phyloP scores from a whole-genome alignment of 345 rosid species.

The Eutrema yunnanense region DNA sequence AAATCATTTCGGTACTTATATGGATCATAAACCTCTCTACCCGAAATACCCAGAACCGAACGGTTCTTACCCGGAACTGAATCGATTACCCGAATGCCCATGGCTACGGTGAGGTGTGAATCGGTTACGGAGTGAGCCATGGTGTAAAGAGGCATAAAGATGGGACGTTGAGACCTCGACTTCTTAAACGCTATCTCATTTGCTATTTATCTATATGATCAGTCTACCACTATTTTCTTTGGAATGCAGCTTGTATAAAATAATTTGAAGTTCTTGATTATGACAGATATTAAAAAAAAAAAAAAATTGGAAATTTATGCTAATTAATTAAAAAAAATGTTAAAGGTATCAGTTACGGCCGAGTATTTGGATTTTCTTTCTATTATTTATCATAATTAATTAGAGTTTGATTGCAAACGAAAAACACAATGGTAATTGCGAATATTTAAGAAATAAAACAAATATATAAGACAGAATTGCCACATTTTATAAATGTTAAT shows the following conservation, averaged over 20 bases:
- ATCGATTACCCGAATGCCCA: too few relatives aligned
- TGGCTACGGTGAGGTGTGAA: too few relatives aligned
- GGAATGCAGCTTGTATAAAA: background rate
- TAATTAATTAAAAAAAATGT: background rate
- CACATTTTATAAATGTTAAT: background rate
- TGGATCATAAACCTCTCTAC: too few relatives aligned
- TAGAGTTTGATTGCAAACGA: background rate
- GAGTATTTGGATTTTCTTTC: background rate
- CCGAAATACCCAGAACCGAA: too few relatives aligned
- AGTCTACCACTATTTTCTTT: background rate
- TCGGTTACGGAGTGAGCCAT: too few relatives aligned
- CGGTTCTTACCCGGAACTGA: too few relatives aligned
- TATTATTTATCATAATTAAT: background rate
- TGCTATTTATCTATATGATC: background rate
- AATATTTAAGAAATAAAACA: background rate
- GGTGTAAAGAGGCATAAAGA: too few relatives aligned
- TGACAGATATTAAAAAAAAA: background rate
- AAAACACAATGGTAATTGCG: background rate
- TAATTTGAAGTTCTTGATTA: too few relatives aligned
- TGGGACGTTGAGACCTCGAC: too few relatives aligned
- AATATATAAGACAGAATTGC: background rate
- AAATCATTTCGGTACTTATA: too few relatives aligned
- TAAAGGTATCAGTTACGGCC: background rate
- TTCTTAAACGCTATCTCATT: too few relatives aligned
- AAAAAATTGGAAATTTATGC: background rate